Evolutionary conservation across 2,329 filamentous ascomycete species (phyloP).

Genomic region (Sordariomycetes sp.): DNA sequence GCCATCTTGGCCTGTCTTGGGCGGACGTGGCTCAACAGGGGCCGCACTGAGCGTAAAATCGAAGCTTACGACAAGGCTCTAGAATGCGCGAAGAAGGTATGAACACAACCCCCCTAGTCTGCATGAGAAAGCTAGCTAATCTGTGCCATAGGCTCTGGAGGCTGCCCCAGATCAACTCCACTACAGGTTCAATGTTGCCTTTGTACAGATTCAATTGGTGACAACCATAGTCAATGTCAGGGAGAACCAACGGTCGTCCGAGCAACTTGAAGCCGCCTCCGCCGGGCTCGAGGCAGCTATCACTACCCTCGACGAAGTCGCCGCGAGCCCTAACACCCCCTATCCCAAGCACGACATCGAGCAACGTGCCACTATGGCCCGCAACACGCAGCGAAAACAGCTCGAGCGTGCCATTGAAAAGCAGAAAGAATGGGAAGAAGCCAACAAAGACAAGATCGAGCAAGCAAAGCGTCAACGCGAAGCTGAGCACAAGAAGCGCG

Average conservation of each 20-base stretch:
- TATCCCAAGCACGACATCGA: conserved; percentile 89
- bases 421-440: conserved; percentile 86
- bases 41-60: conserved; percentile 51
- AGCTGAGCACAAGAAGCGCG: conserved; percentile 66
- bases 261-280: conserved; percentile 72
- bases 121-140: conserved; percentile 7
- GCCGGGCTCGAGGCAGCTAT: conserved; percentile 82
- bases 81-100: conserved; percentile 54
- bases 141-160: conserved; percentile 56
- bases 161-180: conserved; percentile 77
- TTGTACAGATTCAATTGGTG: conserved; percentile 91
- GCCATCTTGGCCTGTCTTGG: conserved; percentile 78
- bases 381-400: conserved; percentile 89
- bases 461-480: conserved; percentile 74
- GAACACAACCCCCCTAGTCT: conserved; percentile 7
- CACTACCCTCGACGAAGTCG: conserved; percentile 56
- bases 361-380: conserved; percentile 93
- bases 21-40: conserved; percentile 77
- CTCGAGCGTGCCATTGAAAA: conserved; percentile 75
- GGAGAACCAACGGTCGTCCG: conserved; percentile 67
- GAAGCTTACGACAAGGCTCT: conserved; percentile 49
- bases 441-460: conserved; percentile 80
- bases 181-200: conserved; percentile 96
- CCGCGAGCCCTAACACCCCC: conserved; percentile 57
- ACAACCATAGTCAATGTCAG: conserved; percentile 66